Percentiles rank a stretch among this genome's conserved stretches.
phyloP scores from a whole-genome alignment of 202 grass and related monocot species.

The Cymbopogon flexuosus region DNA sequence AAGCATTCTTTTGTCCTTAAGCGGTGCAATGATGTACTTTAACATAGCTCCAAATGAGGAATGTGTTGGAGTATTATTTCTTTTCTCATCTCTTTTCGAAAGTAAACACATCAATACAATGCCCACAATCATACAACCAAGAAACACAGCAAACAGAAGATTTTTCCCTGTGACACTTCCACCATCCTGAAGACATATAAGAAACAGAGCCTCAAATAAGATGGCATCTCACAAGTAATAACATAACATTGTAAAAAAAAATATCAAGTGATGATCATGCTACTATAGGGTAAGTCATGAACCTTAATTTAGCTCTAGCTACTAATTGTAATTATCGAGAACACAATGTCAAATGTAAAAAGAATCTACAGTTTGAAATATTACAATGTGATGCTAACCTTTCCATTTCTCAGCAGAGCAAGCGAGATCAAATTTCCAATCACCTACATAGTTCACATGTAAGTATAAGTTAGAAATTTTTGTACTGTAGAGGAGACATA shows the following conservation, averaged over 20 bases:
- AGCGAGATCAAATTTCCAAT: constrained; percentile 96
- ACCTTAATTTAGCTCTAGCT: neutral
- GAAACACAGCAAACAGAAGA: constrained; percentile 80
- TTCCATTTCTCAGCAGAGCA: constrained; percentile 62
- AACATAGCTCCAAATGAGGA: constrained; percentile 59
- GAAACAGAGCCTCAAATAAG: constrained; percentile 25
- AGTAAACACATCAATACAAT: constrained; percentile 90
- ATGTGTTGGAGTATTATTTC: constrained; percentile 27
- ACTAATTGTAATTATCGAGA: neutral
- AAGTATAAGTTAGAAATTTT: constrained; percentile 7
- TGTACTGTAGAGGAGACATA: neutral
- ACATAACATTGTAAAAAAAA: neutral
- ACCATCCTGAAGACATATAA: constrained; percentile 51
- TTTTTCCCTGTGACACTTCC: constrained; percentile 64
- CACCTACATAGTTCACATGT: constrained; percentile 47
- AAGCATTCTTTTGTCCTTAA: constrained; percentile 78
- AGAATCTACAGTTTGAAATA: neutral
- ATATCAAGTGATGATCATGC: neutral
- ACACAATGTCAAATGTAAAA: neutral
- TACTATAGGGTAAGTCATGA: neutral
- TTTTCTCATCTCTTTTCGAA: constrained; percentile 70
- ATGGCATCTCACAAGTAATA: neutral
- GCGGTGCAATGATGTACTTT: constrained; percentile 69
- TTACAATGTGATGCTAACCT: constrained; percentile 34
- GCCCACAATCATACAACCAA: constrained; percentile 83